phyloP scores from a whole-genome alignment of 768 basidiomycete species.

The Amanita rimosa region DNA sequence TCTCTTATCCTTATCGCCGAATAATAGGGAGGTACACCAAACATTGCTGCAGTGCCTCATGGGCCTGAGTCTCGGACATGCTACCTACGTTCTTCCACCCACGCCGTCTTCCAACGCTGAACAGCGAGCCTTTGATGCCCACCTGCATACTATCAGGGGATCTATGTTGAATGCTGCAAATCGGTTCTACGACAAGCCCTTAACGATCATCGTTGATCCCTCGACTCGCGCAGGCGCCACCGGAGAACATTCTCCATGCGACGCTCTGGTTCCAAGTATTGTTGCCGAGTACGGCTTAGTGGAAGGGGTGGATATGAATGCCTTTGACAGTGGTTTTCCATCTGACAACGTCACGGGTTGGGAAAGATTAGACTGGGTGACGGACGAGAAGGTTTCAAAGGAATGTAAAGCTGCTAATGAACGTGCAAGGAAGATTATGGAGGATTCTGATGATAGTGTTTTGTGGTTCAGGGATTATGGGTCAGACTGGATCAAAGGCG shows the following conservation, averaged over 20 bases:
- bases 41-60: constrained; percentile 68
- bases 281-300: constrained; percentile 75
- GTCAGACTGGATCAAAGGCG: constrained; percentile 72
- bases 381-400: constrained; percentile 42
- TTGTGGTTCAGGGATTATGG: constrained; percentile 80
- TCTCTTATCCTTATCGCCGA: constrained; percentile 54
- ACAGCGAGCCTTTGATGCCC: constrained; percentile 45
- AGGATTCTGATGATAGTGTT: constrained; percentile 76
- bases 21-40: constrained; percentile 49
- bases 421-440: constrained; percentile 46
- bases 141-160: constrained; percentile 63
- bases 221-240: constrained; percentile 76
- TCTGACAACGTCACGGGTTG: constrained; percentile 23
- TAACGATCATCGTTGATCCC: constrained; percentile 74
- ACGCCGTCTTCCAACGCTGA: constrained; percentile 11
- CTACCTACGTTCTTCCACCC: constrained; percentile 34
- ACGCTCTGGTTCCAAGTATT: constrained; percentile 84
- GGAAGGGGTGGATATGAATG: constrained; percentile 44
- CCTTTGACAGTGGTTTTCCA: constrained; percentile 21
- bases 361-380: constrained; percentile 65
- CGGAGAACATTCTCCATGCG: constrained; percentile 87
- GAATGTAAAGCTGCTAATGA: constrained; percentile 49
- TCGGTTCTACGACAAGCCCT: constrained; percentile 85
- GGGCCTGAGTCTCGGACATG: constrained; percentile 72
- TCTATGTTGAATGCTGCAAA: constrained; percentile 55